Evolutionary conservation across 2,329 filamentous ascomycete genomes (phyloP), one percentile per base, ranked within the genome.

Genomic region (Xylariaceae sp.): DNA sequence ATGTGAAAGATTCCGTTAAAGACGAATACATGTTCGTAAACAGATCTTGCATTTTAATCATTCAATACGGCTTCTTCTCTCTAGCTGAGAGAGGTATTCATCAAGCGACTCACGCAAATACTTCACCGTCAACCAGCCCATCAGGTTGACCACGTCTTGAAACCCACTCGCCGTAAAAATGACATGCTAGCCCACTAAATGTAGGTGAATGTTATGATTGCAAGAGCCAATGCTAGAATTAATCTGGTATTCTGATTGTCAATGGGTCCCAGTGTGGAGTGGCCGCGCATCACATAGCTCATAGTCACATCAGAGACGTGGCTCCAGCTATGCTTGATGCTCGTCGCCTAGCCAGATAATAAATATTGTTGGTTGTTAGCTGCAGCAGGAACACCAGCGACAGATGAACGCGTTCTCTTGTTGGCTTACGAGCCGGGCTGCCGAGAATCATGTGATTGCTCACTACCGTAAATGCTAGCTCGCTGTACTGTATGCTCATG

Each of bases 401-500:
- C 16, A 51, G 26, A 37, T 23, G 18, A 45, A 29, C 6, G 13
- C 6, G 23, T 35, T 33, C 35, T 50, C 24, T 33, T 24, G 39
- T 55, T 52, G 48, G 48, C 11, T 11, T 32, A n/a, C n/a, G 24
- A 48, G 37, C 53, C 43, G 53, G 52, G 48, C 47, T 16, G 18
- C 13, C 9, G 6, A 2, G 32, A 39, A 55, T 55, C 48, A 55
- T 55, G 53, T 48, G 53, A 55, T 47, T 30, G 27, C 41, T 49
- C 16, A 15, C 20, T 40, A 11, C 8, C 21, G 50, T 44, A 4
- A 30, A 30, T 21, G 21, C 16, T 4, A n/a, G 26, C 15, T 46
- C 16, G n/a, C 30, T 33, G 30, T 11, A 33, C 30, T 35, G 20
- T 18, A n/a, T 24, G 24, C 33, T 35, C 21, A 42, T 44, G 32